A percentile compares a stretch with the other conserved stretches of the same genome.
phyloP scores from a whole-genome alignment of 345 rosid species.

The Clarkia xantiana region DNA sequence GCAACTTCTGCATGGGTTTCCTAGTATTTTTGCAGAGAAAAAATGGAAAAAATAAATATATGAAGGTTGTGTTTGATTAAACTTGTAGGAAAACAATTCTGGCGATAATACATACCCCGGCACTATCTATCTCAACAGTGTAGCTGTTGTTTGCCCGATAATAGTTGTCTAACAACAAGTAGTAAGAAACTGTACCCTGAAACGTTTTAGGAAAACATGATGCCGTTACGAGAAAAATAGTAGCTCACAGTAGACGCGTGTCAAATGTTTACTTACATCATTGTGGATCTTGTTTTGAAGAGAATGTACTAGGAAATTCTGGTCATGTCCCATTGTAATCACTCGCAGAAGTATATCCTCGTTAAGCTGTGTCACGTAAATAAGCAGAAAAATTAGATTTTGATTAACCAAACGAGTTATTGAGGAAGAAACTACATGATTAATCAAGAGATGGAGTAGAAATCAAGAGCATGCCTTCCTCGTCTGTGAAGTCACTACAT shows the following conservation, averaged over 20 bases:
- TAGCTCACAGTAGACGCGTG: conserved; percentile 1
- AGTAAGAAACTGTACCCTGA: conserved; percentile 94
- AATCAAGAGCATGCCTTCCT: conserved; percentile 56
- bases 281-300: conserved; percentile 65
- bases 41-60: too few relatives aligned
- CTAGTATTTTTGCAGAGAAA: too few relatives aligned
- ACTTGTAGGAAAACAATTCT: neutral
- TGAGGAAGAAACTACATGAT: too few relatives aligned
- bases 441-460: neutral
- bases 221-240: neutral
- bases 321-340: conserved; percentile 59
- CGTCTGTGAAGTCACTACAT: conserved; percentile 49
- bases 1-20: neutral
- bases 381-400: neutral
- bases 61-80: too few relatives aligned
- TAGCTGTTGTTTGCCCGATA: conserved; percentile 67
- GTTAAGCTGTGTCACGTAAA: conserved; percentile 46
- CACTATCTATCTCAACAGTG: conserved; percentile 65
- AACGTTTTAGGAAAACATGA: conserved; percentile 11
- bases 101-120: conserved; percentile 43
- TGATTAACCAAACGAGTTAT: too few relatives aligned
- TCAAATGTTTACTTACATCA: conserved; percentile 35
- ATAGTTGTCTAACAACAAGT: conserved; percentile 66
- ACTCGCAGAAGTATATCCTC: conserved; percentile 78
- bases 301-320: conserved; percentile 57